Evolutionary conservation across 2,329 filamentous ascomycete genomes (phyloP), one percentile per base, ranked within the genome.

Genomic region (Dendryphion nanum): DNA sequence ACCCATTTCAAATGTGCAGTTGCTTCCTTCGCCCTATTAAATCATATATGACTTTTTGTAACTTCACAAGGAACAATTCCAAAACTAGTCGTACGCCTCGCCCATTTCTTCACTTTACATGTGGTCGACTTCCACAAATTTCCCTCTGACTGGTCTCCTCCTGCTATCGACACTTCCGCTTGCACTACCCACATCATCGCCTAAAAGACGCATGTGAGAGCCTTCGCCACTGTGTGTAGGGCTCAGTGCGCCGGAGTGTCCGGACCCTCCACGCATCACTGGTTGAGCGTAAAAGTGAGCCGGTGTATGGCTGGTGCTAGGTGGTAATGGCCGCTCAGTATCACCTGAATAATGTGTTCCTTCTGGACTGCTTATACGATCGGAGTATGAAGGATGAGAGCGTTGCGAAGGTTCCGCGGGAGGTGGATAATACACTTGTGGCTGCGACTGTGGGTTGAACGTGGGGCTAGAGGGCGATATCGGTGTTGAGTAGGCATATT

Each of bases 271-370:
- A 35, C 21, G 7, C 42, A 33, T 14, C 18, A 52, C 41, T 15
- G 57, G 53, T 37, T 59, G 57, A 4, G 53, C 55, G 38, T 65
- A 65, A 33, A 64, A 65, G 10, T 64, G 61, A 13, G 61, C 61
- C 3, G 61, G 61, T 12, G 61, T 64, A 12, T 47, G 49, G 5
- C 41, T 55, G 33, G 51, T 54, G 33, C 51, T 58, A 12, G 40
- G 40, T n/a, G 41, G 37, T 14, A 42, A 31, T 14, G 37, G 36
- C 8, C 19, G 20, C n/a, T 48, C 37, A 16, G 38, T 39, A 26
- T 47, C 47, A 10, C 46, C 48, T 26, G 48, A 53, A 34, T 56
- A 47, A 21, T 53, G 50, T 19, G 38, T 45, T 29, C 45, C 37
- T 20, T 48, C 44, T 4, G 47, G 37, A 19, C 46, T 51, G n/a